Percentiles rank a stretch among this genome's conserved stretches.
These are phyloP conservation scores for Torulaspora delbrueckii DNA, from an alignment of 805 yeast species.

Conservation along the genomic window DNA sequence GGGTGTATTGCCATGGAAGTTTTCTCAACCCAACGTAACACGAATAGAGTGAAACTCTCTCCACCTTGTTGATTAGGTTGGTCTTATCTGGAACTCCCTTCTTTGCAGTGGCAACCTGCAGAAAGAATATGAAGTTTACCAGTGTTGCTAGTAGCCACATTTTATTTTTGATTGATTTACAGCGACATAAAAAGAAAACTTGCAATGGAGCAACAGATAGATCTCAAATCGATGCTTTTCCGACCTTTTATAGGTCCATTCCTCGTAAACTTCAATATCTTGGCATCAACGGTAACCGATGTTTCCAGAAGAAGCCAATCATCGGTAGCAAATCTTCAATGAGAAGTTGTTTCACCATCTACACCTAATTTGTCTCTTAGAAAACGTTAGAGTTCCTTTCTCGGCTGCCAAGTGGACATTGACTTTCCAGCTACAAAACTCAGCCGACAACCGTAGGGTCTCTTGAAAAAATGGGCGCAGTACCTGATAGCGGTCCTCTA, in stretches of 20 bases:
- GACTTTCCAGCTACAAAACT: background rate
- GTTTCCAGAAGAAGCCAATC: background rate
- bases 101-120: background rate
- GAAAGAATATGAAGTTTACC: background rate
- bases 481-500: background rate
- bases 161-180: background rate
- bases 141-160: background rate
- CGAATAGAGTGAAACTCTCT: background rate
- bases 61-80: background rate
- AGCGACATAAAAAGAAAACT: background rate
- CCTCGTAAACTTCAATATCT: background rate
- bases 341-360: background rate
- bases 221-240: background rate
- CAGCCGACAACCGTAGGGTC: background rate
- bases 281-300: background rate
- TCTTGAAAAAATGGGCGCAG: background rate
- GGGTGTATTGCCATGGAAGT: slow-evolving; percentile 1
- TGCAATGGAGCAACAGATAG: background rate
- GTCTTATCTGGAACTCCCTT: background rate
- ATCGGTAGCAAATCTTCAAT: background rate
- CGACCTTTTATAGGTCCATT: background rate
- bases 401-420: background rate
- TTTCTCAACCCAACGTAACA: slow-evolving; percentile 1
- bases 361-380: background rate
- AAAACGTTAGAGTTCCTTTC: background rate